phyloP scores from a whole-genome alignment of 169 alveolate species.

The Eimeria acervulina region DNA sequence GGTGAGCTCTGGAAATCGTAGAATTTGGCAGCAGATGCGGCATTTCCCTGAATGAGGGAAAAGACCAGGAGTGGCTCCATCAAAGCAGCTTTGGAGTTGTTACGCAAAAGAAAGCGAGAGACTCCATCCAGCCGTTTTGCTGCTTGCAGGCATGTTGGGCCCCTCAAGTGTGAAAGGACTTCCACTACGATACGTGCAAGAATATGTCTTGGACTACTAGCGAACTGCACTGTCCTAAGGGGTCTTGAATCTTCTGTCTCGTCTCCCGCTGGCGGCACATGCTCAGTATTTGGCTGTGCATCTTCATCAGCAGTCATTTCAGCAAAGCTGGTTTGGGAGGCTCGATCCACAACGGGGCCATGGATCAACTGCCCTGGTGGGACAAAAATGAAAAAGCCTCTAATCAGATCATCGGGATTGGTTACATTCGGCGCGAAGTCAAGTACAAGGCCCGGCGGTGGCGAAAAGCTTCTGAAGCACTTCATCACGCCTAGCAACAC shows the following conservation, averaged over 20 bases:
- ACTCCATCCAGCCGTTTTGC: constrained; percentile 51
- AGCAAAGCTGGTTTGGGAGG: not conserved
- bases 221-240: not conserved
- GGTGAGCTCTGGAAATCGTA: not conserved
- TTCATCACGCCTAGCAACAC: constrained; percentile 19
- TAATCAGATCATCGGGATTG: constrained; percentile 22
- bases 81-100: constrained; percentile 56
- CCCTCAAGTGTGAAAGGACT: constrained; percentile 1
- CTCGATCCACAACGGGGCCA: not conserved
- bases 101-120: constrained; percentile 25
- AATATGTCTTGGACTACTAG: constrained; percentile 9
- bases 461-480: constrained; percentile 52
- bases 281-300: not conserved
- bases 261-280: not conserved
- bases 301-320: not conserved
- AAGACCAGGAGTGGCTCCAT: constrained; percentile 34
- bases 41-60: constrained; percentile 62
- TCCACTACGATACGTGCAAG: not conserved
- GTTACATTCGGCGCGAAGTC: not conserved
- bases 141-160: constrained; percentile 2
- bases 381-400: not conserved
- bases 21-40: constrained; percentile 38
- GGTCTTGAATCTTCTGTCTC: not conserved
- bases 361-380: constrained; percentile 1
- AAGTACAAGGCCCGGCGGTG: constrained; percentile 72